Evolutionary conservation across 225 moss, liverwort and hornwort species (phyloP), one percentile per base, ranked within the genome.

Genomic region (Marchantia paleacea): DNA sequence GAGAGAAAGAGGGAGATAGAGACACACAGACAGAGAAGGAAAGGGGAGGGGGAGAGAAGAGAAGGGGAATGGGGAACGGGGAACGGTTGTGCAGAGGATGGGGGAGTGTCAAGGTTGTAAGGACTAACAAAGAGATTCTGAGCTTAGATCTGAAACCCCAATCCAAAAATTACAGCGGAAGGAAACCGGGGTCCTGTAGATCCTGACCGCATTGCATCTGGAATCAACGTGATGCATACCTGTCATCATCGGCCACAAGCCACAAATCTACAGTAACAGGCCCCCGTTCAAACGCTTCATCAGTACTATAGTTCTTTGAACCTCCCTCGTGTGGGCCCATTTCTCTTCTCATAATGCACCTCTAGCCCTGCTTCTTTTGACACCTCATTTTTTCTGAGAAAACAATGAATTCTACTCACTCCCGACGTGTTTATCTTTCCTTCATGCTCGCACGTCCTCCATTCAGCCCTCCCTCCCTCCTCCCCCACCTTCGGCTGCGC

Each of bases 211-310:
- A 68, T 31, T 68, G 68, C 68, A 15, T 71, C 47, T 71, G 71
- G 71, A 71, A 71, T 49, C 71, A 71, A 71, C 71, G 71, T 71
- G 71, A 71, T 48, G 49, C 49, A 71, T 22, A 71, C 49, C 71
- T 71, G 71, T 71, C 71, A 19, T 48, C 8, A 50, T 50, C 18
- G 16, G 5, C 71, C 49, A 71, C 71, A 71, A 71, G 8, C 49
- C 71, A 71, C 48, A 6, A 71, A 71, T 48, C 20, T 48, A 71
- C 71, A 71, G 71, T 9, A 71, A 71, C 71, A 50, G 48, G 70
- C 70, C 31, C n/a, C n/a, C 31, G 16, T 48, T 29, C 28, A 28
- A 66, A 20, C 10, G 68, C 10, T 68, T 29, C 68, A 29, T 39
- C 12, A 68, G 30, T 29, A 68, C 12, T 68, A 16, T 15, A 68